These are phyloP conservation scores for Suillus tomentosus DNA, from an alignment of 768 basidiomycete genomes.

Conservation along the genomic window DNA sequence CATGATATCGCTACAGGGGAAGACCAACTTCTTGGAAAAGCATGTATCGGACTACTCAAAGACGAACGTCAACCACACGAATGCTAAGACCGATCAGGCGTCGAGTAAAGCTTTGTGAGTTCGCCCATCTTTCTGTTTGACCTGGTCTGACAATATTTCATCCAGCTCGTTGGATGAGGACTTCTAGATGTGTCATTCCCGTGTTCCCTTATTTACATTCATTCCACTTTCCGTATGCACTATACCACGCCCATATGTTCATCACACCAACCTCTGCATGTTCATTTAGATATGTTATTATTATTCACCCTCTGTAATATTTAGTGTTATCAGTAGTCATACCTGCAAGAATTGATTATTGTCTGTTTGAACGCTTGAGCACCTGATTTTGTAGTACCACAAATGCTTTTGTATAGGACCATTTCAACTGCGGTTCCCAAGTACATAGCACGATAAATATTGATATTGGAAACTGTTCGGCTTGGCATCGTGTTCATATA, in stretches of 20 bases:
- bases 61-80: slow-evolving; percentile 53
- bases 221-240: not conserved
- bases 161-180: slow-evolving; percentile 44
- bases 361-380: too few species aligned
- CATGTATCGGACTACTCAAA: slow-evolving; percentile 85
- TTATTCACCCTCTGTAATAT: slow-evolving; percentile 6
- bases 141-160: slow-evolving; percentile 6
- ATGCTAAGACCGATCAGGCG: slow-evolving; percentile 25
- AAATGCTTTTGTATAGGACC: not conserved
- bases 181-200: slow-evolving; percentile 29
- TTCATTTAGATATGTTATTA: slow-evolving; percentile 5
- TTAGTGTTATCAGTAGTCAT: slow-evolving; percentile 1
- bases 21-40: slow-evolving; percentile 98
- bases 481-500: not conserved
- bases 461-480: not conserved
- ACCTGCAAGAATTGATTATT: not conserved
- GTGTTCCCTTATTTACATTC: not conserved
- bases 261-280: not conserved
- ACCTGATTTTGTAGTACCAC: not conserved
- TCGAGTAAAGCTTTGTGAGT: slow-evolving; percentile 42
- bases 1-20: slow-evolving; percentile 92
- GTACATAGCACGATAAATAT: not conserved
- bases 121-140: not conserved
- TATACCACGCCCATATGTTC: not conserved
- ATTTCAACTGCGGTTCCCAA: too few species aligned